Evolutionary conservation across 768 basidiomycete genomes (phyloP), one percentile per base, ranked within the genome.

Genomic region (Suillus americanus): DNA sequence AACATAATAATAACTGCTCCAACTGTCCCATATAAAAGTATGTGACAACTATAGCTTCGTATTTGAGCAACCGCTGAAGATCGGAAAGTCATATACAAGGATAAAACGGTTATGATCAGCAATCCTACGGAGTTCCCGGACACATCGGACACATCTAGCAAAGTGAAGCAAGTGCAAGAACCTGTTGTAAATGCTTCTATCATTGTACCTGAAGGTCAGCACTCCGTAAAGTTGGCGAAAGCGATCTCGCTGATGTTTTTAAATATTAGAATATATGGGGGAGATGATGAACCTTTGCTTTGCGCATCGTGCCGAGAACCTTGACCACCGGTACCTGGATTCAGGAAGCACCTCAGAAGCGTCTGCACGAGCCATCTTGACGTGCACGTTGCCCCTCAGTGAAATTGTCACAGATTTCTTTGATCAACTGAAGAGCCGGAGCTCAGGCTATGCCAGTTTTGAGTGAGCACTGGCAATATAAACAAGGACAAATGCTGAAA

Each of bases 51-150:
- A 7, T 30, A 40, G 30, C 16, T 43, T 46, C 14, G 10, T 10
- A 40, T 8, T 55, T 28, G 23, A 30, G 41, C 43, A 61, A 68
- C 23, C 14, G 45, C 41, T 60, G 38, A 57, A 25, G 64, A 64
- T 62, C 43, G 55, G 41, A 48, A 67, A 97, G 94, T 98, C 56
- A 73, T 94, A 38, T 92, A 90, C 77, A 84, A 80, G 68, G 87
- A 89, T 65, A 81, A 89, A 59, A 82, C 77, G 18, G 81, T 82
- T 28, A 77, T 84, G 53, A 82, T 99, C 72, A 95, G 95, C 75
- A 98, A 97, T 75, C 97, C 97, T 20, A 93, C 92, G 1, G 92
- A 97, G 67, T 99, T 99, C 73, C 97, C 97, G 1, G 96, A 99
- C 61, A 81, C 85, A 18, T 78, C 82, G 20, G 91, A 96, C 65